Evolutionary conservation across 2,329 filamentous ascomycete species (phyloP).

Genomic region (Lithohypha guttulata): DNA sequence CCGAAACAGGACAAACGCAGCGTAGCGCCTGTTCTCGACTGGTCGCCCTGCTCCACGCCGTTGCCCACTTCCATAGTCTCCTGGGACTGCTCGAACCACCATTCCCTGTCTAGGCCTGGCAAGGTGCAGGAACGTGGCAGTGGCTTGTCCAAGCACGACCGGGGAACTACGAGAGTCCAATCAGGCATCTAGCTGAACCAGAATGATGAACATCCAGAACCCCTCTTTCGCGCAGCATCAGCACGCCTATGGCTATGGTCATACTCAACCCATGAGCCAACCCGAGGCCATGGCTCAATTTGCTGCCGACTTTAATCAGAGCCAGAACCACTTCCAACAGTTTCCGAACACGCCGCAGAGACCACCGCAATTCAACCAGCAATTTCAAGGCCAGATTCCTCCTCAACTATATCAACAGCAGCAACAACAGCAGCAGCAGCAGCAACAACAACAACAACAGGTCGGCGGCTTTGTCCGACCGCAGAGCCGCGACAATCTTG

Average conservation of each 20-base stretch:
- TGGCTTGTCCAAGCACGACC: not conserved
- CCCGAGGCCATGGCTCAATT: slow-evolving; percentile 8
- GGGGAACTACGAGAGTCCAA: slow-evolving; percentile 5
- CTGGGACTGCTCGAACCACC: not conserved
- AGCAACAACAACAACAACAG: slow-evolving; percentile 6
- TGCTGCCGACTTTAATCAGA: slow-evolving; percentile 17
- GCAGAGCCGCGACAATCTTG: not conserved
- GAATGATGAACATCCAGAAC: slow-evolving; percentile 19
- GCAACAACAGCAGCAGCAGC: slow-evolving; percentile 14
- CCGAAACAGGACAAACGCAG: not conserved
- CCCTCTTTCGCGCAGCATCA: slow-evolving; percentile 15
- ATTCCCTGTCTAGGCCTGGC: slow-evolving; percentile 4
- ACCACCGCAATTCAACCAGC: slow-evolving; percentile 14
- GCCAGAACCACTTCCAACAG: slow-evolving; percentile 16
- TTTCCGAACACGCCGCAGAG: slow-evolving; percentile 15
- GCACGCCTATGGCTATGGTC: slow-evolving; percentile 7
- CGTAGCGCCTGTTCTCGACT: not conserved
- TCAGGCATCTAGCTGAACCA: too few relatives aligned
- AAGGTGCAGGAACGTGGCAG: slow-evolving; percentile 8
- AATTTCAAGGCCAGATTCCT: slow-evolving; percentile 13
- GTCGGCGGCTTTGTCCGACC: not conserved
- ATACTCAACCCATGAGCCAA: slow-evolving; percentile 10
- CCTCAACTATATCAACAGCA: slow-evolving; percentile 19
- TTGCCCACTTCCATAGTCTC: not conserved
- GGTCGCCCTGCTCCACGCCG: slow-evolving; percentile 9